A percentile compares a stretch with the other conserved stretches of the same genome.
Conservation (phyloP, 768 basidiomycete genomes). For the Lactifluus subvellereus region DNA sequence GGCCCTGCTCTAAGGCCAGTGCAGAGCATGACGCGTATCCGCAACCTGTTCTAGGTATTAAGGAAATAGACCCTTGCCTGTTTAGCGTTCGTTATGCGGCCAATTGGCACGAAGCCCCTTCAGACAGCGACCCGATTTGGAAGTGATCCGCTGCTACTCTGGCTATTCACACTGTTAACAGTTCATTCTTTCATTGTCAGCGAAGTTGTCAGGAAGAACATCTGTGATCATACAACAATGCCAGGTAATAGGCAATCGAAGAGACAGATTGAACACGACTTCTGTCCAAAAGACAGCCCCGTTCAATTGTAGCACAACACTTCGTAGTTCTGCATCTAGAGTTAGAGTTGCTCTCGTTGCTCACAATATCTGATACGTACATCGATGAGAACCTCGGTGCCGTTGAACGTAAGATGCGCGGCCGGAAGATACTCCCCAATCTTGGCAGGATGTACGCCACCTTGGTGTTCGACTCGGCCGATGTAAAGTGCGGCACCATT, state of each 20-base stretch:
- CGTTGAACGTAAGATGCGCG: slow-evolving; percentile 45
- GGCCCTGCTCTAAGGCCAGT: too few species aligned
- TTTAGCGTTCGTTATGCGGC: too few species aligned
- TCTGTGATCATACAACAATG: not conserved
- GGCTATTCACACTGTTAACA: not conserved
- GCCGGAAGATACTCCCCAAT: slow-evolving; percentile 49
- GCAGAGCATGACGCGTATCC: too few species aligned
- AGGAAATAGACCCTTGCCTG: too few species aligned
- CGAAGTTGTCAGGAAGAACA: not conserved
- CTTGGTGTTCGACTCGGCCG: slow-evolving; percentile 49
- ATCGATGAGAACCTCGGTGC: slow-evolving; percentile 46
- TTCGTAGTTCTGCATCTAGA: slow-evolving; percentile 34
- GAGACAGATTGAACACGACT: not conserved
- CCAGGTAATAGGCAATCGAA: not conserved
- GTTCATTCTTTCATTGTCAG: not conserved
- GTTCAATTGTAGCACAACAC: slow-evolving; percentile 35
- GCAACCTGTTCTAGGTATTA: too few species aligned
- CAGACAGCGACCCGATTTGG: too few species aligned
- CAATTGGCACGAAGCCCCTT: too few species aligned
- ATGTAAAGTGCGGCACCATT: slow-evolving; percentile 58
- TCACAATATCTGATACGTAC: slow-evolving; percentile 31
- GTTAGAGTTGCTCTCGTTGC: not conserved
- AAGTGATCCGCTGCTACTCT: too few species aligned
- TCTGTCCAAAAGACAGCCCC: not conserved
- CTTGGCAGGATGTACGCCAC: slow-evolving; percentile 59